Percentiles rank a stretch among this genome's conserved stretches.
Conservation (phyloP, 2,329 filamentous ascomycete species). For the Penicillium brasilianum region DNA sequence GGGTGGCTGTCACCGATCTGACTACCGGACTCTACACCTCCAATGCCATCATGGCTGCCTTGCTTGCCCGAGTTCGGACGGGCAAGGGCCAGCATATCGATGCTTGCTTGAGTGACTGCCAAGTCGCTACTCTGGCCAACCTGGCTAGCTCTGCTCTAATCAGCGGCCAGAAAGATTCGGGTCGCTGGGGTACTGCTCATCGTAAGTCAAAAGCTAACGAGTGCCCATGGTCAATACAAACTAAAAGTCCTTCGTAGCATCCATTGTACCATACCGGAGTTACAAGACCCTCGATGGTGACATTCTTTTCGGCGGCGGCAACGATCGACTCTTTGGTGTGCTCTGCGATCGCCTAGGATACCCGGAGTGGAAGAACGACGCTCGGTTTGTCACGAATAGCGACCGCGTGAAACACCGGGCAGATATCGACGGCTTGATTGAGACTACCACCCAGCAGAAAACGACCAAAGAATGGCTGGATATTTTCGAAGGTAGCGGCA, state of each 20-base stretch:
- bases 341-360: conserved; percentile 62
- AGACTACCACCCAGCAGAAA: conserved; percentile 72
- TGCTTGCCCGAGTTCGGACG: conserved; percentile 75
- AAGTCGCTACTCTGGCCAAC: conserved; percentile 92
- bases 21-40: conserved; percentile 95
- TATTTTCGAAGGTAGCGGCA: conserved; percentile 83
- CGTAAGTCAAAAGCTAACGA: conserved; percentile 58
- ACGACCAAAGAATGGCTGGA: conserved; percentile 89
- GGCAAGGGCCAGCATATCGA: conserved; percentile 91
- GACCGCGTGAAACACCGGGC: conserved; percentile 69
- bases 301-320: conserved; percentile 67
- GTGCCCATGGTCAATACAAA: not conserved
- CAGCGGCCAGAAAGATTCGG: conserved; percentile 83
- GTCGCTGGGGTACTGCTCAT: conserved; percentile 95
- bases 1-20: conserved; percentile 93
- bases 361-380: conserved; percentile 63
- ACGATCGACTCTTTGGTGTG: conserved; percentile 66
- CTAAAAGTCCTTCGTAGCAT: conserved; percentile 63
- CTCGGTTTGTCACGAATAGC: conserved; percentile 63
- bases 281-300: conserved; percentile 70
- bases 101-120: conserved; percentile 87
- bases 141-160: conserved; percentile 91
- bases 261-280: conserved; percentile 92
- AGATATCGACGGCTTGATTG: conserved; percentile 78
- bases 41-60: conserved; percentile 92